Evolutionary conservation across 2,329 filamentous ascomycete species (phyloP), one percentile per base, ranked within the genome.

Genomic region (Dactylellina haptotyla): DNA sequence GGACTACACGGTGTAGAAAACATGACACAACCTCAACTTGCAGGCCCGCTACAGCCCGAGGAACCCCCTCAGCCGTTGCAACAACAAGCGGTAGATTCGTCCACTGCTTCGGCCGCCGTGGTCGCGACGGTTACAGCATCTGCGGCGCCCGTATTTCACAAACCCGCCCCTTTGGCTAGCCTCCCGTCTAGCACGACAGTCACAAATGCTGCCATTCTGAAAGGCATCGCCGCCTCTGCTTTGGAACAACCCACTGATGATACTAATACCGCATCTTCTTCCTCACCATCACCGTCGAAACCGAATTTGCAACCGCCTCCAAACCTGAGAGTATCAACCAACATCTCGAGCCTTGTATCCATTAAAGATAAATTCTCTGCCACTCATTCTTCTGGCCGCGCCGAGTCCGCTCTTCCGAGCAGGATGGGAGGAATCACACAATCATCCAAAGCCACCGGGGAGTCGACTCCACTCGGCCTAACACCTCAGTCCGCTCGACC

Each of bases 401-500:
- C 28, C 62, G 41, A 66, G 18, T 50, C 62, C 30, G 39, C 39
- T 4, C 10, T 46, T 26, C 28, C 53, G 48, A 53, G 53, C 64
- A 43, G 26, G 20, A 41, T 57, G 53, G 53, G 34, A n/a, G n/a
- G n/a, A 3, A 57, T 18, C 48, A 4, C 30, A 5, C 37, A 39
- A 10, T 43, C 41, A 23, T 78, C 77, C 69, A 30, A 28, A 56
- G 63, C 62, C 50, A 20, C 57, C 34, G 78, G 77, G 66, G 77
- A 76, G 41, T 75, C 67, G 16, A 79, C 75, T 56, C 76, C 77
- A 51, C 5, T 73, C 76, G 63, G 37, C 76, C 65, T 56, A 61
- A 64, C 61, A 50, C 51, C 48, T 34, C 10, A 65, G 16, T 48
- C 41, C n/a, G n/a, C 71, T 25, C 61, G 62, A 66, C 26, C 62